phyloP scores from a whole-genome alignment of 2,329 filamentous ascomycete species.

The Septoria petroselini region DNA sequence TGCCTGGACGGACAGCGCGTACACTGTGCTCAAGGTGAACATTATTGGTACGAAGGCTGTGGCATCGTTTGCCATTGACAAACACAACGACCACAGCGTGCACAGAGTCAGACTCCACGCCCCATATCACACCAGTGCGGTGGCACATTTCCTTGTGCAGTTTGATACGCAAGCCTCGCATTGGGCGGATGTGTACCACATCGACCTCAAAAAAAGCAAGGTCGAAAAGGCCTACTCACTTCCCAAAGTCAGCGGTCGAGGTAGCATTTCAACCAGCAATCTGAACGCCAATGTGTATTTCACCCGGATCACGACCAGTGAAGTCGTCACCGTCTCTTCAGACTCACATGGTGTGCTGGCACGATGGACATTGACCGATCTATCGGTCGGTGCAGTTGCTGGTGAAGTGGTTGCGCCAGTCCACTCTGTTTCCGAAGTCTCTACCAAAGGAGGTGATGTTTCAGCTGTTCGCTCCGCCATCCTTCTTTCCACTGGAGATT shows the following conservation, averaged over 20 bases:
- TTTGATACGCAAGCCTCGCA: conserved; percentile 67
- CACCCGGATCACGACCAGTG: conserved; percentile 72
- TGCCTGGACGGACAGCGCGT: conserved; percentile 66
- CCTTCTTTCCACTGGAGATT: conserved; percentile 65
- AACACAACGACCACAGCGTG: conserved; percentile 36
- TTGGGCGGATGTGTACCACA: conserved; percentile 82
- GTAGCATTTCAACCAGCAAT: conserved; percentile 75
- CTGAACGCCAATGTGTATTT: conserved; percentile 83
- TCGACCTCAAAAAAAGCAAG: conserved; percentile 66
- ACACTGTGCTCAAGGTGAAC: conserved; percentile 66
- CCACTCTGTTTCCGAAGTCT: conserved; percentile 76
- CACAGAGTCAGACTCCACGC: conserved; percentile 66
- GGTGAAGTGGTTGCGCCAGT: conserved; percentile 44
- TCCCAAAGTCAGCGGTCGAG: conserved; percentile 65
- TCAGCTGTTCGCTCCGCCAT: conserved; percentile 77
- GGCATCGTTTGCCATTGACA: conserved; percentile 45
- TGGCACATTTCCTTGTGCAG: conserved; percentile 82
- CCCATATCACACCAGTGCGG: conserved; percentile 66
- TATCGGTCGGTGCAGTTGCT: conserved; percentile 27
- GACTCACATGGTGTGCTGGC: conserved; percentile 71
- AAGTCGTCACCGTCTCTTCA: conserved; percentile 72
- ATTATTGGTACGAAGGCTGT: conserved; percentile 56
- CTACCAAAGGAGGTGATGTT: conserved; percentile 63
- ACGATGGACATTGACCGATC: conserved; percentile 62
- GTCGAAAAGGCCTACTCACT: conserved; percentile 78